These are phyloP conservation scores for Huntiella omanensis DNA, from an alignment of 2,329 filamentous ascomycete genomes.

Conservation along the genomic window DNA sequence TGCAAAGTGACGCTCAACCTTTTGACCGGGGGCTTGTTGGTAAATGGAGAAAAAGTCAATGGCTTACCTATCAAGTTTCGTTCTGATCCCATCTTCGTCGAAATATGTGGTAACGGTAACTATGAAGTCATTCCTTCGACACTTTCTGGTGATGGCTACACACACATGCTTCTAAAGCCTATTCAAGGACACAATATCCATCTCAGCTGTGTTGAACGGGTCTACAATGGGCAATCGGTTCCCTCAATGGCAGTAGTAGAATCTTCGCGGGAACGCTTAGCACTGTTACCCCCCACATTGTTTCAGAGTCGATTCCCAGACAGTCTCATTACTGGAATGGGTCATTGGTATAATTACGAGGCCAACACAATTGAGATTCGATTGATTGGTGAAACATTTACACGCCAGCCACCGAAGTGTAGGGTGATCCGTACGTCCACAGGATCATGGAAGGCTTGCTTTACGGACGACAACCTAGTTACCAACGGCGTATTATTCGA, in stretches of 20 bases:
- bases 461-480: no score
- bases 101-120: slow-evolving; percentile 24
- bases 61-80: slow-evolving; percentile 28
- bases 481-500: no score
- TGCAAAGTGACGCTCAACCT: slow-evolving; percentile 22
- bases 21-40: slow-evolving; percentile 30
- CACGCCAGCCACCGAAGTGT: slow-evolving; percentile 13
- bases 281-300: slow-evolving; percentile 19
- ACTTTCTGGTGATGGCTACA: slow-evolving; percentile 19
- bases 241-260: no score
- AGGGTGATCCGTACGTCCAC: background rate
- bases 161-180: background rate
- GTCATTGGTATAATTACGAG: slow-evolving; percentile 27
- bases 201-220: slow-evolving; percentile 15
- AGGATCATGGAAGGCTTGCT: no score
- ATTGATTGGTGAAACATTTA: slow-evolving; percentile 14
- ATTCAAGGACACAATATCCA: slow-evolving; percentile 19
- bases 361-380: slow-evolving; percentile 19
- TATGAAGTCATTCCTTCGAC: slow-evolving; percentile 26
- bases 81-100: slow-evolving; percentile 20
- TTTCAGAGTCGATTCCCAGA: slow-evolving; percentile 18
- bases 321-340: slow-evolving; percentile 21
- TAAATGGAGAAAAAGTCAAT: slow-evolving; percentile 30
- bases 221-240: no score
- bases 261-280: background rate